Base-by-base conservation (phyloP, 768 basidiomycete species). In the Tephrocybe sp. region DNA sequence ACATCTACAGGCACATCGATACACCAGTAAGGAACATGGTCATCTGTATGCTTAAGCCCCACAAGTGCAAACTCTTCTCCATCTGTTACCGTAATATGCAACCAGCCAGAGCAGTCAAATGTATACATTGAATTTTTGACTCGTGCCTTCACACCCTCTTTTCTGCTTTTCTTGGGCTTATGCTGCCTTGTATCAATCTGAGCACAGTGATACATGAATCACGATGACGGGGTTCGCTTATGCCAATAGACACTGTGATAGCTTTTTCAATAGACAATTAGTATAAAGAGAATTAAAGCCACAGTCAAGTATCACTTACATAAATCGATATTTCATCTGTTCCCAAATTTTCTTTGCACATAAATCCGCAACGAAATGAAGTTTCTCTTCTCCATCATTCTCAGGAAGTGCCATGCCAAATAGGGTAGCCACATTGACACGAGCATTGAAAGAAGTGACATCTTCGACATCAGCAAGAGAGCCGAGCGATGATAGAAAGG, bases 11-110 rank as follows among this genome's bases (percentile, higher is more conserved):
- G n/a, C n/a, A n/a, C n/a, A n/a, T n/a, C n/a, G n/a, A n/a, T n/a
- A n/a, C n/a, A n/a, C 48, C 58, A 62, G 42, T 65, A 65, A 5
- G 50, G 57, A 9, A 64, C 55, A 57, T 65, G 65, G 11, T 60
- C 52, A 16, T 53, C 43, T 4, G 49, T 16, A 40, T 65, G 65
- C 8, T 51, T 48, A 11, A 63, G 40, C 42, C 47, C 52, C 5
- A 61, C 58, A 11, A 54, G 46, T 3, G 45, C 53, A 14, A 35
- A 38, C n/a, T 20, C 12, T 1, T 30, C 36, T 10, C 48, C 51
- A 5, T 56, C 51, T n/a, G 22, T 26, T 17, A 63, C 23, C 4
- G 56, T 66, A n/a, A 67, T 61, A 36, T 58, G 50, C 5, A 66
- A 41, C 59, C 62, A 61, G 1, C 67, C 63, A 10, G 49, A 35